Base-by-base conservation (phyloP, 129 eudicot genomes). In the Smallanthus sonchifolius region DNA sequence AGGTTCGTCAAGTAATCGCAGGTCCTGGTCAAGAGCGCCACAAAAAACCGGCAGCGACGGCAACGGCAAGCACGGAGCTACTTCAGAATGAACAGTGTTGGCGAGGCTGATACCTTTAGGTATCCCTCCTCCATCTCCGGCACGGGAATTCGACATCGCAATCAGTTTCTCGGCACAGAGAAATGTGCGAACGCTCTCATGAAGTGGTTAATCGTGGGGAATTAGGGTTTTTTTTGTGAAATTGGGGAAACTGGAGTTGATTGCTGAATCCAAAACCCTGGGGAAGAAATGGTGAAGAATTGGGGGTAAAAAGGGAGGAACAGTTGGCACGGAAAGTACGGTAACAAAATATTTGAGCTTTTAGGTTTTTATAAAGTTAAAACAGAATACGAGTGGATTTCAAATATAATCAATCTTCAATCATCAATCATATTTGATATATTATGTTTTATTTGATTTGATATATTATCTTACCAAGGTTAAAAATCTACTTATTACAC, bases 21-120 rank as follows among this genome's bases (percentile, higher is more conserved):
- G 80, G 47, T 94, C 96, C 76, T 83, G 89, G 77, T 90, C 98
- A 39, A 80, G 82, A 14, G 97, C 89, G 17, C 98, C 98, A 63
- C 93, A 86, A 76, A 86, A 85, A 8, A 89, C 93, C 79, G 98
- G 98, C 44, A 94, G 79, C 67, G 97, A 86, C 79, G 98, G 97
- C 81, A 94, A 65, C 78, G 98, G 97, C 86, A 94, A 70, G 81
- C 96, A 83, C 32, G 98, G 86, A 16, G 98, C 93, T 15, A 94
- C 91, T 73, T 94, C 98, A 4, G 97, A 86, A 70, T 94, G 96
- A 38, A 91, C 83, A 4, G 96, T 90, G 72, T 91, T 94, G 34
- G 91, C 73, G 69, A 94, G 89, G 79, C 85, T 86, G 64, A 94
- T 85, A 69, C 98, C 97, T 80, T 80, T 83, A 39, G 87, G 98